These are phyloP conservation scores for Botryotinia calthae DNA, from an alignment of 2,329 filamentous ascomycete species.

Conservation along the genomic window DNA sequence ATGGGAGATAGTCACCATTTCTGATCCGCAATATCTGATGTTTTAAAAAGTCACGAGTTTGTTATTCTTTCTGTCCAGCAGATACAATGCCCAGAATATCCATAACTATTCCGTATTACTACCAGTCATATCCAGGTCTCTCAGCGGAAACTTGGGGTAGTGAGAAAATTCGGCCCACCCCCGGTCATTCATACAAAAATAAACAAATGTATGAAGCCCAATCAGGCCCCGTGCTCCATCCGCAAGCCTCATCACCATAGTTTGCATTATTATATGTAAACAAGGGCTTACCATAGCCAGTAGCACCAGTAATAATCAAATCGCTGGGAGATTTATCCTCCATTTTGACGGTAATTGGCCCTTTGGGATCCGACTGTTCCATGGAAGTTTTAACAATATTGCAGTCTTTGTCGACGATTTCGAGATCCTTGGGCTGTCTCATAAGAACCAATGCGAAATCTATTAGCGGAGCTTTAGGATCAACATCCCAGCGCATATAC, in stretches of 20 bases:
- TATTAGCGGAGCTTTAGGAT: background rate
- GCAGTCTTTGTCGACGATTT: background rate
- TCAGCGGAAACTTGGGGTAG: background rate
- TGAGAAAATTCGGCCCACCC: fast-evolving
- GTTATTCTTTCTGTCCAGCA: background rate
- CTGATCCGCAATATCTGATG: background rate
- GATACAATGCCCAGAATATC: background rate
- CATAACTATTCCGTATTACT: too few relatives aligned
- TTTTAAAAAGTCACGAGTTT: background rate
- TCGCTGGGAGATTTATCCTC: background rate
- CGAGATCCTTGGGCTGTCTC: background rate
- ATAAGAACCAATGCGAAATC: background rate
- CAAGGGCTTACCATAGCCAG: background rate
- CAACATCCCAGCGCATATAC: background rate
- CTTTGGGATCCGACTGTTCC: background rate
- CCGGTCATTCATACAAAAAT: background rate
- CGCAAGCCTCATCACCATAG: background rate
- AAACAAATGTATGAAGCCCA: background rate
- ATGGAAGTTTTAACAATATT: background rate
- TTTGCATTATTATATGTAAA: background rate
- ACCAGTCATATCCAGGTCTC: too few relatives aligned
- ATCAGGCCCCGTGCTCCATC: background rate
- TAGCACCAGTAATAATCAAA: background rate
- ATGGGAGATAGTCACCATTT: background rate
- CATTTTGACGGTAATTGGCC: background rate